Conservation (phyloP, 805 yeast genomes). For the Zygoascus ofunaensis region DNA sequence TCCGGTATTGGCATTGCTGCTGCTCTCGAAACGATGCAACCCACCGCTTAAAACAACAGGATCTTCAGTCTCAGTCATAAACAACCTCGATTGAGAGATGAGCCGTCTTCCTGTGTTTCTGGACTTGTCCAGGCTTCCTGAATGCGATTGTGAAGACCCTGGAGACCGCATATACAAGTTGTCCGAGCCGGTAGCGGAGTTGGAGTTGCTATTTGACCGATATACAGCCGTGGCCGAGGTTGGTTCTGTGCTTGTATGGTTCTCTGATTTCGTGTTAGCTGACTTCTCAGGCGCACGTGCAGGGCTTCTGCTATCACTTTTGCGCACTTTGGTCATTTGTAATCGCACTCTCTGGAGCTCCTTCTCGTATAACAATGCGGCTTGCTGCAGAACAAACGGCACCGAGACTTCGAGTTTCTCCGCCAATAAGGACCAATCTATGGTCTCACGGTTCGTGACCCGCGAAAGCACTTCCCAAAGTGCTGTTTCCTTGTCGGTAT, state of each 20-base stretch:
- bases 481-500: conserved; percentile 23
- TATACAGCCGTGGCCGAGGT: not conserved
- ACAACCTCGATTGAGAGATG: not conserved
- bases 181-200: not conserved
- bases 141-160: not conserved
- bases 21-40: not conserved
- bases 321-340: conserved; percentile 22
- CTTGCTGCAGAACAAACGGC: conserved; percentile 33
- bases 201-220: not conserved
- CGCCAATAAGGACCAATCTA: conserved; percentile 30
- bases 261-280: not conserved
- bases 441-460: conserved; percentile 26
- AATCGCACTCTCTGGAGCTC: conserved; percentile 29
- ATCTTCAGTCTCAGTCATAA: not conserved
- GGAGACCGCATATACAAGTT: not conserved
- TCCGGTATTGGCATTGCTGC: not conserved
- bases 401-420: conserved; percentile 30
- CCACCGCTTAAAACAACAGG: not conserved
- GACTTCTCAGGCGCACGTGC: not conserved
- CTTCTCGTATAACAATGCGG: conserved; percentile 35
- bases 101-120: not conserved
- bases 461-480: conserved; percentile 29
- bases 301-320: conserved; percentile 1
- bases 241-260: not conserved
- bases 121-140: not conserved